Evolutionary conservation across 176 grass and related monocot species (phyloP), one percentile per base, ranked within the genome.

Genomic region (maize (Zea mays)): DNA sequence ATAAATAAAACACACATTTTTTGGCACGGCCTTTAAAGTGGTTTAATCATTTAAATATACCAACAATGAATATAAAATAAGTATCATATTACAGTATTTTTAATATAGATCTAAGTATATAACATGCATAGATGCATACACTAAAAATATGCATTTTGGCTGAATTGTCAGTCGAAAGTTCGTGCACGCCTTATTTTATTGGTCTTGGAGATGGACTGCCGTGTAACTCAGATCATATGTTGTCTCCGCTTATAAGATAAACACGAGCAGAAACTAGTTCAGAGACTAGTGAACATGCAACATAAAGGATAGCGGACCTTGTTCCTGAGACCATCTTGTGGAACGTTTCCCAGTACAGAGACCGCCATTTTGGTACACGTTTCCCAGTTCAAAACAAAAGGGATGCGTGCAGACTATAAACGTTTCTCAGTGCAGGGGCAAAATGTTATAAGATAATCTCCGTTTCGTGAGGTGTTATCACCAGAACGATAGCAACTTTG

Each of bases 241-340:
- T 41, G 51, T 17, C 54, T 39, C 58, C 8, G 10, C 65, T 63
- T 63, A 46, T 54, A 43, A 8, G 46, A 8, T 7, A 14, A 43
- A n/a, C 16, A 10, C 19, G 10, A 21, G 56, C 27, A 27, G 27
- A 27, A 27, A 27, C 27, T 27, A 59, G 21, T 27, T 0, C 20
- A 11, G 52, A 56, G 6, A 8, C 52, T 17, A 7, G 11, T 64
- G 19, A 20, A 43, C 67, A 20, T 39, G 50, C 19, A 63, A 21
- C 72, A 64, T 33, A 27, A 63, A 55, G 35, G 17, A 76, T 52
- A 55, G 61, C 65, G 9, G 27, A 8, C 52, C 56, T 65, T 60
- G 69, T 50, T 85, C 62, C 4, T 57, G 41, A 60, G 76, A 64
- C 62, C 69, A 2, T 47, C 3, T 48, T 49, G 47, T 49, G 47